These are phyloP conservation scores for Botrytis fragariae DNA, from an alignment of 2,329 filamentous ascomycete genomes.

Conservation along the genomic window DNA sequence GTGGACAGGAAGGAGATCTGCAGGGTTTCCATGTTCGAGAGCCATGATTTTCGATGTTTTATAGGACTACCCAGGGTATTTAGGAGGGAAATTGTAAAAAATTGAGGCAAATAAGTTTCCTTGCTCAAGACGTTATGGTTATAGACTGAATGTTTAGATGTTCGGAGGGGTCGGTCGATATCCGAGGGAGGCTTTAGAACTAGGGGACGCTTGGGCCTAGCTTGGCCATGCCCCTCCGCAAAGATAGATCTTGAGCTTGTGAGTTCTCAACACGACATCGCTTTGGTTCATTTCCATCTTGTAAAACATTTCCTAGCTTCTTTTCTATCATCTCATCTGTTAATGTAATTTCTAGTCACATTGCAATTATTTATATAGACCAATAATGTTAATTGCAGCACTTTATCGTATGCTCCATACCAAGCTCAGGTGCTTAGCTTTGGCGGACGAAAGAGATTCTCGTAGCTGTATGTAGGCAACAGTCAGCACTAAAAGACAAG, in stretches of 20 bases:
- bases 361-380: background rate
- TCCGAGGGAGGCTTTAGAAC: background rate
- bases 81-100: background rate
- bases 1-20: slow-evolving; percentile 76
- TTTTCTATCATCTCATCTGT: too few species aligned
- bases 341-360: background rate
- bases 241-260: background rate
- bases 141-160: background rate
- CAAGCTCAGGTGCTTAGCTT: background rate
- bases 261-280: background rate
- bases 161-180: slow-evolving; percentile 4
- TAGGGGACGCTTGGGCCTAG: background rate
- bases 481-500: background rate
- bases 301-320: background rate
- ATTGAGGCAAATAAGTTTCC: background rate
- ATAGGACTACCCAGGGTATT: background rate
- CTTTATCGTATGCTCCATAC: background rate
- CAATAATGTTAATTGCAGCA: background rate
- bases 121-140: background rate
- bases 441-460: background rate
- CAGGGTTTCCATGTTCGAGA: slow-evolving; percentile 52
- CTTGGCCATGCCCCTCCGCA: background rate
- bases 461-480: background rate
- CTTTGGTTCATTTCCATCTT: background rate
- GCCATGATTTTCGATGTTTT: slow-evolving; percentile 28